These are phyloP conservation scores for Exophiala sp. DNA, from an alignment of 2,329 filamentous ascomycete genomes.

Conservation along the genomic window DNA sequence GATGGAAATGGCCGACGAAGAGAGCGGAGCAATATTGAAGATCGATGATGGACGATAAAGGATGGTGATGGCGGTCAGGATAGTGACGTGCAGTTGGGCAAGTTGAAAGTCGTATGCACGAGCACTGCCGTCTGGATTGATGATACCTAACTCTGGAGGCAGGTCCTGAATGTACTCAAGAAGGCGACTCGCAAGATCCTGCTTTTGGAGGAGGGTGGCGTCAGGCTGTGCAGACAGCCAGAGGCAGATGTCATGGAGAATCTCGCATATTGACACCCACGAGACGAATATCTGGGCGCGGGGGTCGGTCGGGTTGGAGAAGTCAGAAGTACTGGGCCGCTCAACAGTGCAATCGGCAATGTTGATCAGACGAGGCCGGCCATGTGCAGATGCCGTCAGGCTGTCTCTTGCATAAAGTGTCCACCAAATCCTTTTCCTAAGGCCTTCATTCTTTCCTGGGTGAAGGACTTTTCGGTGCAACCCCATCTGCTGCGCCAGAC, in stretches of 20 bases:
- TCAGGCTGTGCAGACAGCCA: constrained; percentile 8
- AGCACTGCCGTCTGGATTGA: constrained; percentile 1
- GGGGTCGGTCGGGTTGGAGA: constrained; percentile 8
- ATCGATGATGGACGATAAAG: constrained; percentile 15
- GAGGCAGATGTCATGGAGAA: constrained; percentile 14
- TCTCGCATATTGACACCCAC: constrained; percentile 12
- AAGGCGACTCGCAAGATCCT: constrained; percentile 7
- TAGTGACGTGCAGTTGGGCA: constrained; percentile 13
- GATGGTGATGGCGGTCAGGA: constrained; percentile 17
- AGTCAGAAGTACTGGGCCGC: constrained; percentile 13
- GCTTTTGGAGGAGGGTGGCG: constrained; percentile 2
- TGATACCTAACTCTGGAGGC: constrained; percentile 5
- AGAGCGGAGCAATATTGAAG: constrained; percentile 6
- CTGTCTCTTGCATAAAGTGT: constrained; percentile 18
- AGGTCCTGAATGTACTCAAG: constrained; percentile 7
- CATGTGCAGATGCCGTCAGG: constrained; percentile 16
- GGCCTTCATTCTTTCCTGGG: constrained; percentile 5
- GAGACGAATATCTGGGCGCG: constrained; percentile 18
- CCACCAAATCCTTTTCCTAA: constrained; percentile 14
- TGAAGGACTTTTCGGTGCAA: constrained; percentile 9
- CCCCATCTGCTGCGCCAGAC: constrained; percentile 17
- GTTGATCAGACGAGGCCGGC: constrained; percentile 14
- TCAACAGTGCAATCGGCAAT: constrained; percentile 10
- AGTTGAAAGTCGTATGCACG: constrained; percentile 14
- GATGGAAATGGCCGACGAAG: constrained; percentile 7